Conservation (phyloP, 306 rosid genomes). For the Gillenia trifoliata region DNA sequence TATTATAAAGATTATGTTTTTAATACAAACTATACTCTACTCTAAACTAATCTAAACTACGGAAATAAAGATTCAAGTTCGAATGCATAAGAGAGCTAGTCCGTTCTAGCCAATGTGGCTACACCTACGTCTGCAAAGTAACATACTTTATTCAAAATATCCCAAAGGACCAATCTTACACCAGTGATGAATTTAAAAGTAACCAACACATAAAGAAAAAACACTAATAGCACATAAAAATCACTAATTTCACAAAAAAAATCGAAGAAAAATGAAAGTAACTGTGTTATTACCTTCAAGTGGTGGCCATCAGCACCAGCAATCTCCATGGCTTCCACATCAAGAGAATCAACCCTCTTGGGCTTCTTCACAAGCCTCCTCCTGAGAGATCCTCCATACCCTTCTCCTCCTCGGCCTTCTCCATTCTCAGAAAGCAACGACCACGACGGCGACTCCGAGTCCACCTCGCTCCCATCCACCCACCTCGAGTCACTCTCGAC, state of each 20-base stretch:
- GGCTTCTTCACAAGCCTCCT: constrained; percentile 80
- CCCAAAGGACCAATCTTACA: background rate
- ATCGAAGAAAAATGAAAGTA: background rate
- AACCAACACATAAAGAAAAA: background rate
- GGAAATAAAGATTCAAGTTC: background rate
- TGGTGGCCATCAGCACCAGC: constrained; percentile 48
- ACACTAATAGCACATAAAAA: background rate
- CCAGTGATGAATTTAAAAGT: background rate
- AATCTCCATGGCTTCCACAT: constrained; percentile 87
- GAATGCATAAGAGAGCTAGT: background rate
- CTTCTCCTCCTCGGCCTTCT: constrained; percentile 39
- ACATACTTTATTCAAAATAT: too few relatives aligned
- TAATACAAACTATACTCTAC: background rate
- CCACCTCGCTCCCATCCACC: constrained; percentile 87
- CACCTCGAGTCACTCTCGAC: constrained; percentile 55
- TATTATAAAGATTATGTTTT: background rate
- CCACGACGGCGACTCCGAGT: constrained; percentile 48
- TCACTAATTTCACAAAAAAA: background rate
- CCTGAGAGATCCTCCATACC: constrained; percentile 61
- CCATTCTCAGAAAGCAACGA: constrained; percentile 32
- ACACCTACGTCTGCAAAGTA: background rate
- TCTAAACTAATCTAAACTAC: background rate
- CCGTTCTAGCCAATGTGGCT: background rate
- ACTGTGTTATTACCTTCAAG: constrained; percentile 34
- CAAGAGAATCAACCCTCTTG: constrained; percentile 78